A percentile compares a stretch with the other conserved stretches of the same genome.
Conservation (phyloP, 1,139 yeast species). For the Hemisphaericaspora xylanilytica region DNA sequence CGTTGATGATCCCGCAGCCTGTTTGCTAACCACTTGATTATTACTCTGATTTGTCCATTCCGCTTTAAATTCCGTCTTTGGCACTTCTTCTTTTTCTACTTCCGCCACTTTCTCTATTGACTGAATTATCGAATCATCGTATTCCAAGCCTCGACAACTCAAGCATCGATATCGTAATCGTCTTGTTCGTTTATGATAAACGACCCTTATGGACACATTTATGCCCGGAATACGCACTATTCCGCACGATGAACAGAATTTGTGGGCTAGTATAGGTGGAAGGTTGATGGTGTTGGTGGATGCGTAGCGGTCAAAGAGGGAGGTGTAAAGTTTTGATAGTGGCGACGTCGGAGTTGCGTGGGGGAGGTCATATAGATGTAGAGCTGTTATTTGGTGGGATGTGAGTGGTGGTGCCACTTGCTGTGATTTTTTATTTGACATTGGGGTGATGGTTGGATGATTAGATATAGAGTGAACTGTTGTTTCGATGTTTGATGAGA, state of each 20-base stretch:
- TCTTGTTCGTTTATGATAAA: conserved; percentile 1
- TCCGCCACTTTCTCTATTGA: neutral
- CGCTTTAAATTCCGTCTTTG: conserved; percentile 9
- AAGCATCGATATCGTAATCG: conserved; percentile 9
- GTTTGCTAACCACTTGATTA: conserved; percentile 5
- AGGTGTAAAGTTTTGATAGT: conserved; percentile 25
- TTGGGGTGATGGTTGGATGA: neutral
- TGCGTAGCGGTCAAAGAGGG: conserved; percentile 22
- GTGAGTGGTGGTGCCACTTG: conserved; percentile 8
- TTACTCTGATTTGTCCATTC: conserved; percentile 9
- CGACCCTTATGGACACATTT: conserved; percentile 23
- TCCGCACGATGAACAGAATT: conserved; percentile 49
- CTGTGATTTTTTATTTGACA: neutral
- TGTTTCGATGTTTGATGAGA: no score
- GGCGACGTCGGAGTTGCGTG: conserved; percentile 29
- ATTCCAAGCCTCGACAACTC: conserved; percentile 8
- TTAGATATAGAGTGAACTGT: no score
- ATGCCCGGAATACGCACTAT: conserved; percentile 45
- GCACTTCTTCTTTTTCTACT: conserved; percentile 1
- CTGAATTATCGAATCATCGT: conserved; percentile 8
- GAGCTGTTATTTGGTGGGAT: conserved; percentile 21
- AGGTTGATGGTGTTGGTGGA: conserved; percentile 25
- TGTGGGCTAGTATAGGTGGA: conserved; percentile 25
- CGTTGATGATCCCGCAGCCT: no score
- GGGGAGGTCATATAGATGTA: conserved; percentile 31